phyloP scores from a whole-genome alignment of 495 filamentous ascomycete genomes.

The Penicillium steckii region DNA sequence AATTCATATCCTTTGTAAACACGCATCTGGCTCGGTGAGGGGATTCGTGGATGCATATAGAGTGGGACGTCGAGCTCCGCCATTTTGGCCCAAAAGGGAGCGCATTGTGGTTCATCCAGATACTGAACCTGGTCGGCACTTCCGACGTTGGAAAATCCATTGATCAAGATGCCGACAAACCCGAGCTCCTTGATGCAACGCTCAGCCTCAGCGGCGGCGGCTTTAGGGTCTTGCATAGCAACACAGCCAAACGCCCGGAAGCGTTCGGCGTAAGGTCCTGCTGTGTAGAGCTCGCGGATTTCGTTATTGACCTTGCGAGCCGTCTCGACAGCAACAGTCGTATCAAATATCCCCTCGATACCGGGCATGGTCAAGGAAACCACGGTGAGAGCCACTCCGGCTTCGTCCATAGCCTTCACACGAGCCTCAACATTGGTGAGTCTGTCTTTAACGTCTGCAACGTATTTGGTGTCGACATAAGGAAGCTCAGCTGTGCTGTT shows the following conservation, averaged over 20 bases:
- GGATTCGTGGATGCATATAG: not conserved
- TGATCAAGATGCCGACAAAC: not conserved
- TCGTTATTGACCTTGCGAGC: not conserved
- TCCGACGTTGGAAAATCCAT: not conserved
- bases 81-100: not conserved
- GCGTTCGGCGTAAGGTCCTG: not conserved
- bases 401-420: not conserved
- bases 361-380: not conserved
- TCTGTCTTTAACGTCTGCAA: not conserved
- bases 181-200: not conserved
- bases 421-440: not conserved
- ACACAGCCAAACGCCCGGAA: not conserved
- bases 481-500: not conserved
- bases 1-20: not conserved
- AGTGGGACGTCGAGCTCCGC: not conserved
- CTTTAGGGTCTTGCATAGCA: not conserved
- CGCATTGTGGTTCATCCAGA: not conserved
- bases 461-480: not conserved
- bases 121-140: not conserved
- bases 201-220: not conserved
- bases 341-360: not conserved
- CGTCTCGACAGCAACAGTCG: not conserved
- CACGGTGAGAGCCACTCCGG: not conserved
- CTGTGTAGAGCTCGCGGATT: not conserved
- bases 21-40: not conserved